A percentile compares a stretch with the other conserved stretches of the same genome.
Conservation (phyloP, 73 alveolate genomes). For the Loxodes magnus region DNA sequence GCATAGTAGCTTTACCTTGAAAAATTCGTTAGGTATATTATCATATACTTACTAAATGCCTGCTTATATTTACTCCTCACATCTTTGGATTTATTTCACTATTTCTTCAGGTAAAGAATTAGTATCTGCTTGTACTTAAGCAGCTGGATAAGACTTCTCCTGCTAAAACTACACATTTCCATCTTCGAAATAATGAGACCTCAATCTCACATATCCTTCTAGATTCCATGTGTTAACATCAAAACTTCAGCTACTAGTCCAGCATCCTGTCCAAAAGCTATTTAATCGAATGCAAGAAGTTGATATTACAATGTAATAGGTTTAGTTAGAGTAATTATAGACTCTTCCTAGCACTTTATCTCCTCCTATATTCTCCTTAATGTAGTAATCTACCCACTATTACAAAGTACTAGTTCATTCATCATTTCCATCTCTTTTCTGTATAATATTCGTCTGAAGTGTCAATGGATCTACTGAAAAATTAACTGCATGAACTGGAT, state of each 20-base stretch:
- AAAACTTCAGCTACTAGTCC: slow-evolving; percentile 1
- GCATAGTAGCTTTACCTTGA: too few relatives aligned
- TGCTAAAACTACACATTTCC: slow-evolving; percentile 7
- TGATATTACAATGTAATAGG: not conserved
- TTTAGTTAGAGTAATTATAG: too few relatives aligned
- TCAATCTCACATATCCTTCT: not conserved
- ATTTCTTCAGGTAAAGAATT: not conserved
- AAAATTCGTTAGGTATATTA: not conserved
- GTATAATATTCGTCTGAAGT: too few relatives aligned
- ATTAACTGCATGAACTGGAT: too few relatives aligned
- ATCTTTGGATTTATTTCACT: not conserved
- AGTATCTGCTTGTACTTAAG: not conserved
- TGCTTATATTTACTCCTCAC: not conserved
- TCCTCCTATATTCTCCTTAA: too few relatives aligned
- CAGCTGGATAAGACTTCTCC: not conserved
- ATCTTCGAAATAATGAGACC: slow-evolving; percentile 11
- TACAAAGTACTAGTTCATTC: too few relatives aligned
- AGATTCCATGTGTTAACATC: slow-evolving; percentile 3
- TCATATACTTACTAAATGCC: not conserved
- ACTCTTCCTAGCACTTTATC: too few relatives aligned
- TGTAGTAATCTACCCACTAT: too few relatives aligned
- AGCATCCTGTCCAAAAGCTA: slow-evolving; percentile 13
- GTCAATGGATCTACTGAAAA: too few relatives aligned
- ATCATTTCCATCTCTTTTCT: too few relatives aligned
- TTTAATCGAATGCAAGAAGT: not conserved